Evolutionary conservation across 371 early-diverging fungal species (phyloP), one percentile per base, ranked within the genome.

Genomic region (Circinella minor): DNA sequence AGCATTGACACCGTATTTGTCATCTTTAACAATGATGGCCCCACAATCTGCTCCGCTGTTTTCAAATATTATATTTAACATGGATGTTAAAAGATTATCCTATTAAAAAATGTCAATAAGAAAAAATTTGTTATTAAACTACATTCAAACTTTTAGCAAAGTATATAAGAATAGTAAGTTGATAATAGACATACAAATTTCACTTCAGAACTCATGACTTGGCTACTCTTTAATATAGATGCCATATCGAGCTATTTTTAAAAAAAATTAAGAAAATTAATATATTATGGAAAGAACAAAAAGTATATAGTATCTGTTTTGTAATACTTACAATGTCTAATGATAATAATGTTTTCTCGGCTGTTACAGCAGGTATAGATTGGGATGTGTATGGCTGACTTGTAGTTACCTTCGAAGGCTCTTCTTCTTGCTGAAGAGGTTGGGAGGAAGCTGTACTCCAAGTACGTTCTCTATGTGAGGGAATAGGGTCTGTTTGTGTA

Each of bases 41-140:
- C 78, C 83, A 60, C 78, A 78, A 36, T 83, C 81, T 6, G 84
- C 84, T 60, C 81, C 81, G 7, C 79, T 81, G 46, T 81, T 83
- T 47, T 81, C 81, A 38, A 80, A 54, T 15, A 79, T 81, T n/a
- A 83, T 83, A 11, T 70, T 65, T 76, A 83, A 78, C 81, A 83
- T 79, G 1, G 77, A 75, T 48, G 77, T 75, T 49, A 83, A 49
- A 2, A 83, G 55, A 47, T 43, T 43, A 43, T 43, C 43, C 43
- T 43, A 43, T 43, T 43, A 43, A 9, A 43, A 27, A 27, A 27
- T 27, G 27, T 27, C 27, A 27, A 2, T 27, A 27, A 27, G 27
- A 2, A 2, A 2, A 27, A 27, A 27, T 27, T 27, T 27, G 27
- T 27, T 27, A 27, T 27, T 27, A 27, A 27, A 27, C 27, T 27